Conservation (phyloP, 257 asterid species). For the Plantago major region DNA sequence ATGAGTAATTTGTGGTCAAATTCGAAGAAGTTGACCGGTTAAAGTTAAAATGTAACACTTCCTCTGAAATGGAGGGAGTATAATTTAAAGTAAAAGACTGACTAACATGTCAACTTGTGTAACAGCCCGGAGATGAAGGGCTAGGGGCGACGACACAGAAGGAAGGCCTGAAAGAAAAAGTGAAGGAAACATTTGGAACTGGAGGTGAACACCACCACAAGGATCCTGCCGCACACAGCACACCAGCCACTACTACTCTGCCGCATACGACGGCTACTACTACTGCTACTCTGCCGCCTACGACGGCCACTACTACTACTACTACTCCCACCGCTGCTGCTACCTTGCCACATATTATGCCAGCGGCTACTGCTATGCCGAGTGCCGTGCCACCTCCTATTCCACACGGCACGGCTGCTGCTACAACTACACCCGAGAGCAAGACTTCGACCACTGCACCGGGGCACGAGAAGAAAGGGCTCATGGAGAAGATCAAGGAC, state of each 20-base stretch:
- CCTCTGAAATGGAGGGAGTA: no score
- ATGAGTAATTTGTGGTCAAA: no score
- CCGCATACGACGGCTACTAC: no score
- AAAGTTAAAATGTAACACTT: no score
- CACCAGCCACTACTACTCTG: neutral
- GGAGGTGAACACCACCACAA: slow-evolving; percentile 35
- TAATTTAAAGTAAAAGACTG: no score
- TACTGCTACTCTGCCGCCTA: no score
- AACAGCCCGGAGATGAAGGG: slow-evolving; percentile 69
- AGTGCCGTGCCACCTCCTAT: no score
- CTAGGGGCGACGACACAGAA: slow-evolving; percentile 72
- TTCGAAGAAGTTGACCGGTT: no score
- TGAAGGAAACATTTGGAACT: slow-evolving; percentile 47
- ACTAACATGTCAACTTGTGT: neutral
- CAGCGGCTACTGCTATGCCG: no score
- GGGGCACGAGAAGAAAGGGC: slow-evolving; percentile 64
- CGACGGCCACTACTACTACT: no score
- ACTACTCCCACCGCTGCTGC: no score
- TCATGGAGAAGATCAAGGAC: slow-evolving; percentile 73
- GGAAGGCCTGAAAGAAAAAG: slow-evolving; percentile 62
- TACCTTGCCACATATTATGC: no score
- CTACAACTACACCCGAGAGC: slow-evolving; percentile 21
- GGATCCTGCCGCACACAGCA: slow-evolving; percentile 30
- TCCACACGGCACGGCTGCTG: neutral
- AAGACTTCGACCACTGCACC: slow-evolving; percentile 24